Conservation (phyloP, 75 land plant genomes). For the Pinus tabuliformis region DNA sequence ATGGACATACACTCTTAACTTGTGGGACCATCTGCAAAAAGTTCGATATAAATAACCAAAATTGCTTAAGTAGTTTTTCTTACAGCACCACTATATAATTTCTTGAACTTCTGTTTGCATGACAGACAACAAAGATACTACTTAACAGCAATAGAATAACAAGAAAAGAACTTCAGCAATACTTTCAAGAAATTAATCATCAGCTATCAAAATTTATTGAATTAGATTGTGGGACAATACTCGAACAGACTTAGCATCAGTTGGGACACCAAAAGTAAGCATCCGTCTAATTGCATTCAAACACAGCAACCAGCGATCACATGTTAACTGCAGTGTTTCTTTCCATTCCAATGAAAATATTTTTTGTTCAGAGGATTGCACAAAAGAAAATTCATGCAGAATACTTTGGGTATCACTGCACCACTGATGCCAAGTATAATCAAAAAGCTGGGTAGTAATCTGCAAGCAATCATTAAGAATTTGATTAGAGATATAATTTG, state of each 20-base stretch:
- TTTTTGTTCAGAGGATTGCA: constrained; percentile 27
- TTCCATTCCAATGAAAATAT: constrained; percentile 30
- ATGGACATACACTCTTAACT: constrained; percentile 89
- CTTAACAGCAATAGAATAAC: no score
- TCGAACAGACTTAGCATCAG: constrained; percentile 84
- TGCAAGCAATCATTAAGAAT: constrained; percentile 17
- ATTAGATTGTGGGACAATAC: constrained; percentile 18
- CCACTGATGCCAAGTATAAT: constrained; percentile 96
- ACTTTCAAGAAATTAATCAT: no score
- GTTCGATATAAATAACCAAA: no score
- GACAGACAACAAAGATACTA: no score
- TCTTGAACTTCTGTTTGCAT: no score
- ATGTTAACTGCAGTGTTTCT: constrained; percentile 56
- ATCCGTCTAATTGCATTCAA: constrained; percentile 69
- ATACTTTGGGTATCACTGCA: constrained; percentile 68
- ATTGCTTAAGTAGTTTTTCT: no score
- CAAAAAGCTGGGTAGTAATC: constrained; percentile 88
- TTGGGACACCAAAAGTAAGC: constrained; percentile 72
- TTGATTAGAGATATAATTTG: no score
- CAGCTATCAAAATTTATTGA: no score
- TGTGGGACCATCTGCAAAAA: constrained; percentile 67
- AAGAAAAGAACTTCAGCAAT: no score
- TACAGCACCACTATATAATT: no score
- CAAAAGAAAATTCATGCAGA: constrained; percentile 59
- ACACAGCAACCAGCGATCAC: constrained; percentile 96